Base-by-base conservation (phyloP, 257 asterid genomes). In the Solanum ossicruentum region DNA sequence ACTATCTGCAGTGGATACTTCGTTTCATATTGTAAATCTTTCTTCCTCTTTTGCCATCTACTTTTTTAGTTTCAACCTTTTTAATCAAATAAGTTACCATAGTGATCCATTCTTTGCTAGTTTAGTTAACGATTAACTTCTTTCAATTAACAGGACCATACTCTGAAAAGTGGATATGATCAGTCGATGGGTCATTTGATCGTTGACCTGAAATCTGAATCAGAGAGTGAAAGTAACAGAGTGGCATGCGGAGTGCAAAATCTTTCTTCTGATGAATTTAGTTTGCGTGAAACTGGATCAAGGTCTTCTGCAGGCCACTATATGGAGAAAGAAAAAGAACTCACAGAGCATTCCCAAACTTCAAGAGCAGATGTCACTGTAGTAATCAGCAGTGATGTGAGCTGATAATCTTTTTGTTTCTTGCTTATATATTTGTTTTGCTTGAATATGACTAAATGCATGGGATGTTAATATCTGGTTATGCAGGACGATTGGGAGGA, bases 321-420 rank as follows among this genome's bases (percentile, higher is more conserved):
- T 70, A 32, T 28, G 71, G 41, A 49, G 17, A 81, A 28, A 52
- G 65, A 45, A 57, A 70, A 20, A 55, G 88, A 85, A 60, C 67
- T n/a, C 28, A 28, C 61, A n/a, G 49, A 45, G 0, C 16, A 0
- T 43, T 11, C 56, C 41, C 36, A 11, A 39, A 28, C 54, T 67
- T 85, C 71, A 67, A 47, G 82, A 43, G 70, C 77, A 82, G 55
- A 71, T 32, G 54, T 17, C 13, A 1, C 65, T 47, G 21, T 58
- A 28, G 28, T 81, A 28, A 28, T 85, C 6, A 21, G 81, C 78
- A 81, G 83, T 23, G 84, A 85, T 70, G 88, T 85, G 75, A 81
- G 88, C 78, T 67, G 51, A 21, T 6, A 43, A 6, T 85, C 67
- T 80, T n/a, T 36, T 61, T 56, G 13, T 52, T 41, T 67, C 54